Evolutionary conservation across 2,329 filamentous ascomycete genomes (phyloP), one percentile per base, ranked within the genome.

Genomic region (Aschersonia sp.): DNA sequence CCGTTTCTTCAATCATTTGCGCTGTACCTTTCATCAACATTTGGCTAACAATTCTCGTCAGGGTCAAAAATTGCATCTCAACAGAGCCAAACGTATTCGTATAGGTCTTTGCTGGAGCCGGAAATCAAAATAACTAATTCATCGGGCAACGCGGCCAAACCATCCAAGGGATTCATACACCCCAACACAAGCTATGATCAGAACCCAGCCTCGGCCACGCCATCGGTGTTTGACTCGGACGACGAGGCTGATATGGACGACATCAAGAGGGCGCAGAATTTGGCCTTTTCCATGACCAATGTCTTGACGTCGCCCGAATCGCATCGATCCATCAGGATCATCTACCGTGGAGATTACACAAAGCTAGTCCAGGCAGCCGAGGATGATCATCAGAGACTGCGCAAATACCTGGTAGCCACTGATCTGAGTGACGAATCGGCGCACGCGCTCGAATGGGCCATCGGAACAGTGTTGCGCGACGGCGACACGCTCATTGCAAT

Each of bases 381-480:
- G 49, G 84, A 87, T 9, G 86, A 88, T 47, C 75, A 86, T 45
- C 7, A 38, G 45, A 79, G 85, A 47, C 77, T 91, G 51, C 78
- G 92, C 47, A 94, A 92, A 58, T 98, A 97, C 61, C 70, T 98
- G 12, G 89, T 96, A n/a, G 91, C 92, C 3, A 96, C 88, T 0
- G 92, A 98, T 64, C 70, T 97, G 3, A 96, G 89, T 55, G 86
- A 92, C 40, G 92, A 98, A 67, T 89, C 91, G 4, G 86, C 87
- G 5, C 94, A 97, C 62, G 92, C 92, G 1, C 73, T 98, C 32
- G 92, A 98, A 63, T 98, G 92, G 92, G 92, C 91, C 0, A 89
- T 98, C 48, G 92, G 92, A 5, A 97, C 91, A 0, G 89, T 97
- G 5, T 72, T 98, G 31, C 79, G 92, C 45, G 89, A 97, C 56